Conservation (phyloP, 345 rosid genomes). For the Camelina hispida region DNA sequence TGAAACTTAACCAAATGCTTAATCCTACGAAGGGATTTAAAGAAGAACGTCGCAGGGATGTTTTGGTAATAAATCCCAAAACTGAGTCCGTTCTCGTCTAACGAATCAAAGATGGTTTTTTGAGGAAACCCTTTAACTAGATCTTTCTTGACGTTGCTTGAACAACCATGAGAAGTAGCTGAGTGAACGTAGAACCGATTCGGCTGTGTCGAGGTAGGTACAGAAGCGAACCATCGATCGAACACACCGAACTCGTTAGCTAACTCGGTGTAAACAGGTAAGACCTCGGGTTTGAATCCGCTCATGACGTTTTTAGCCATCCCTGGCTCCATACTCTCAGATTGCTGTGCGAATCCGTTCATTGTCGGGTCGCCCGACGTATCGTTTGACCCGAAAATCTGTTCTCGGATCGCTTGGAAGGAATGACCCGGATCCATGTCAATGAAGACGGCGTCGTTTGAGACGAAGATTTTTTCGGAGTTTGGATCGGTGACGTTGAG, state of each 20-base stretch:
- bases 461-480: slow-evolving; percentile 59
- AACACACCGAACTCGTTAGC: slow-evolving; percentile 88
- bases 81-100: slow-evolving; percentile 80
- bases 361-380: slow-evolving; percentile 59
- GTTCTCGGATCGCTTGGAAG: slow-evolving; percentile 93
- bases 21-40: slow-evolving; percentile 67
- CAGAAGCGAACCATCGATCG: slow-evolving; percentile 99
- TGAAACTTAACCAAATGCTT: slow-evolving; percentile 77
- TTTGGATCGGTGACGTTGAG: slow-evolving; percentile 63
- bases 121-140: slow-evolving; percentile 91
- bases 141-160: slow-evolving; percentile 86
- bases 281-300: slow-evolving; percentile 71
- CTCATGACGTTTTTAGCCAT: slow-evolving; percentile 80
- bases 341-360: slow-evolving; percentile 94
- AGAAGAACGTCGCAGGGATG: slow-evolving; percentile 93
- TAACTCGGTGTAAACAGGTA: slow-evolving; percentile 79
- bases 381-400: slow-evolving; percentile 85
- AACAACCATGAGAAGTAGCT: slow-evolving; percentile 94
- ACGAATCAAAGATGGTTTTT: slow-evolving; percentile 85
- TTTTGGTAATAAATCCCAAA: slow-evolving; percentile 96
- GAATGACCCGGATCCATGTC: slow-evolving; percentile 99
- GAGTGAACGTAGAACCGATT: slow-evolving; percentile 98
- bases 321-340: slow-evolving; percentile 66
- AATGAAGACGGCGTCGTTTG: slow-evolving; percentile 79
- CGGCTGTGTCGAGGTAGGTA: slow-evolving; percentile 97